phyloP scores from a whole-genome alignment of 306 rosid species.

The Rubus parviflorus region DNA sequence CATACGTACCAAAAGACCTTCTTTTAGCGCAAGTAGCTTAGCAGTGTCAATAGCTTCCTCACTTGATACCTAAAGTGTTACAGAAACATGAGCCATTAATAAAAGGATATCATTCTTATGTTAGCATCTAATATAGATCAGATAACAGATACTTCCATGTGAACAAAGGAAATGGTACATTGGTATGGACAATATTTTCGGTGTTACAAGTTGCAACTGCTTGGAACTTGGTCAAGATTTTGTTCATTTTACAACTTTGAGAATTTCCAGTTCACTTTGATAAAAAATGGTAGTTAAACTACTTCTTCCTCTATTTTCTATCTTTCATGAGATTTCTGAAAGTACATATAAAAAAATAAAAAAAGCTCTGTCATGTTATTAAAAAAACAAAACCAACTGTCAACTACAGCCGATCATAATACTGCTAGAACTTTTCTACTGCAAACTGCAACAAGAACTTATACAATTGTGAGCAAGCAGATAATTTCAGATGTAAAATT shows the following conservation, averaged over 20 bases:
- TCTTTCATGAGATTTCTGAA: background rate
- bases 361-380: too few relatives aligned
- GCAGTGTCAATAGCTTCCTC: constrained; percentile 77
- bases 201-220: background rate
- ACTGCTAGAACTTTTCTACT: background rate
- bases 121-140: constrained; percentile 1
- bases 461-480: background rate
- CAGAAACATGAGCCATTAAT: constrained; percentile 13
- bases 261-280: background rate
- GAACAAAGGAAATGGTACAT: background rate
- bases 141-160: background rate
- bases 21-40: constrained; percentile 66
- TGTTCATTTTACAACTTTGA: too few relatives aligned
- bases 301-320: too few relatives aligned
- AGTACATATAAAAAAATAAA: too few relatives aligned
- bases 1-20: constrained; percentile 68
- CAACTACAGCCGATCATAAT: too few relatives aligned
- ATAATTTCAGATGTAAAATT: background rate
- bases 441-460: background rate
- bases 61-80: constrained; percentile 48
- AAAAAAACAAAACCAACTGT: too few relatives aligned
- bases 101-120: background rate
- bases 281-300: too few relatives aligned
- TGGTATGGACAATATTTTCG: too few relatives aligned
- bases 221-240: background rate